Base-by-base conservation (phyloP, 768 basidiomycete species). In the Rubroboletus pulcherrimus region DNA sequence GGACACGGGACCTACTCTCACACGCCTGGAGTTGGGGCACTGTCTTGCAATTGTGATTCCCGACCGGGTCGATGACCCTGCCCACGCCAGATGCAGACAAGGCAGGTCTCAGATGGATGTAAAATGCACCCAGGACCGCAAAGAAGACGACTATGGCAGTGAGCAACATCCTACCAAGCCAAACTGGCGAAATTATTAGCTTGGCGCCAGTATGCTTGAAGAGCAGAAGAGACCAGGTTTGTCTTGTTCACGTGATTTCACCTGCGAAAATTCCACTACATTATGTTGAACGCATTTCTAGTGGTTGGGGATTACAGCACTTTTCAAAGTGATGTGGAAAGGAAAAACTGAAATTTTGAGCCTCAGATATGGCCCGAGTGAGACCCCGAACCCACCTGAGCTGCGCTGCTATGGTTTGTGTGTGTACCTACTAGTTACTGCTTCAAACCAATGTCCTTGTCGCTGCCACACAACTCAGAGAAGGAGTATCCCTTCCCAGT, bases 11-110 rank as follows among this genome's bases (percentile, higher is more conserved):
- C 78, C 26, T 62, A 86, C 87, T 87, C 72, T 89, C 86, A 60
- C 87, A 89, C 24, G 85, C 87, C 55, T 82, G 71, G 19, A 87
- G 68, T n/a, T 79, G 76, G 7, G 78, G 75, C 17, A 86, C 71
- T 0, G 64, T 69, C 24, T 62, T 75, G 68, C 87, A 88, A 34
- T 77, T 56, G 1, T 65, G 60, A 62, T 82, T 82, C 17, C 81
- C 81, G 4, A 82, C 55, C 0, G 78, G 49, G 45, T 76, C 62
- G 11, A 84, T 60, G 35, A 66, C 63, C 30, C 83, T 78, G 31
- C 77, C 78, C 21, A 76, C 60, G 1, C 86, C 86, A 5, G 69
- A 45, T 0, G 66, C 61, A 29, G 61, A 53, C 31, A 88, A 67
- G 0, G 77, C 57, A 0, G 82, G 80, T 51, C 74, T 77, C 3